Percentiles rank a stretch among this genome's conserved stretches.
These are phyloP conservation scores for Cryomyces minteri DNA, from an alignment of 495 filamentous ascomycete species.

Conservation along the genomic window DNA sequence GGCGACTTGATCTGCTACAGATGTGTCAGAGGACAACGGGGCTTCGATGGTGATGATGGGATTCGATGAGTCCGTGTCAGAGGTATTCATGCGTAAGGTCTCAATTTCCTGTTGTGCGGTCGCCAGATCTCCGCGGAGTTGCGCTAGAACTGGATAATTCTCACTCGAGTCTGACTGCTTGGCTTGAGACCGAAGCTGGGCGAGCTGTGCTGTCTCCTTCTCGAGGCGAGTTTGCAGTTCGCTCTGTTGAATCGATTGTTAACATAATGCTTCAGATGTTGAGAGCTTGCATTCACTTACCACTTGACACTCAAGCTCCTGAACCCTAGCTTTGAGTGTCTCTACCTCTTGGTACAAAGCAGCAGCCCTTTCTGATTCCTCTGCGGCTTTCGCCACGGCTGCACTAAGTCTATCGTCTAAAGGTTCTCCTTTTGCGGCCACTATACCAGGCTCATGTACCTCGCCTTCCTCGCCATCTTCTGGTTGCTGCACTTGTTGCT, in stretches of 20 bases:
- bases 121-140: constrained; percentile 24
- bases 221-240: constrained; percentile 5
- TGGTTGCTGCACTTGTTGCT: constrained; percentile 7
- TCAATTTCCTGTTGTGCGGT: constrained; percentile 25
- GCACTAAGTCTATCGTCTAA: constrained; percentile 16
- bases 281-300: constrained; percentile 14
- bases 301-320: constrained; percentile 32
- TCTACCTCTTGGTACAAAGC: constrained; percentile 10
- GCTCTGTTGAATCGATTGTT: constrained; percentile 5
- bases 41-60: constrained; percentile 11
- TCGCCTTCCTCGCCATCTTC: constrained; percentile 11
- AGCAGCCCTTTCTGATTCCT: constrained; percentile 18
- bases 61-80: constrained; percentile 2
- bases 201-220: constrained; percentile 2
- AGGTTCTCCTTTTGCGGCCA: constrained; percentile 7
- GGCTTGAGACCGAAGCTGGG: not conserved
- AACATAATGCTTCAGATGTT: not conserved
- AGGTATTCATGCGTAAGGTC: constrained; percentile 16
- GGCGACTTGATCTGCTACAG: constrained; percentile 19
- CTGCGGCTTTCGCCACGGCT: constrained; percentile 27
- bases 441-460: constrained; percentile 1
- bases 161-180: constrained; percentile 1
- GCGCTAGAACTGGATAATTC: constrained; percentile 16
- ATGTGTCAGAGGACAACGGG: constrained; percentile 11
- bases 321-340: constrained; percentile 5